Percentiles rank a stretch among this genome's conserved stretches.
phyloP scores from a whole-genome alignment of 2,329 filamentous ascomycete species.

The Colletotrichum tanaceti region DNA sequence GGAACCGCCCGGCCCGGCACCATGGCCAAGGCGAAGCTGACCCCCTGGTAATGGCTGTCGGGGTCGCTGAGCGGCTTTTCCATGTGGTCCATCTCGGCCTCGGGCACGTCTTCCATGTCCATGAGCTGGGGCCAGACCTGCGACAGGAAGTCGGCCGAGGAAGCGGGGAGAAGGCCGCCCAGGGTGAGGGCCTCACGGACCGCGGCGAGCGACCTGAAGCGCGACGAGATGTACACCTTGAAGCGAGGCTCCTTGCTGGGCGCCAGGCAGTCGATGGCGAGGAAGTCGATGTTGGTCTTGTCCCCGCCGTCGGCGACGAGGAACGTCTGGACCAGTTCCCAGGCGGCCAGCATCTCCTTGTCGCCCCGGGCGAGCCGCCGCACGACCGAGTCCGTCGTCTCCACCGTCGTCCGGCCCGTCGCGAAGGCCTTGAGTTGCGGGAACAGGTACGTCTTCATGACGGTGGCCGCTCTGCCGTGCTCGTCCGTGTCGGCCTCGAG shows the following conservation, averaged over 20 bases:
- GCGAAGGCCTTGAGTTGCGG: constrained; percentile 29
- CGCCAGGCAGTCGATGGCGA: constrained; percentile 34
- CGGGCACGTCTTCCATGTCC: constrained; percentile 12
- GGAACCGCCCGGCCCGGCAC: constrained; percentile 39
- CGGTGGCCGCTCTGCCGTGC: constrained; percentile 8
- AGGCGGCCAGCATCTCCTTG: neutral
- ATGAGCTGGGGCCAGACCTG: constrained; percentile 5
- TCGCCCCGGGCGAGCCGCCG: constrained; percentile 4
- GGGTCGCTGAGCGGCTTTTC: constrained; percentile 6
- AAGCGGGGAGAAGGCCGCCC: constrained; percentile 6
- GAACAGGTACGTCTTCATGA: constrained; percentile 31
- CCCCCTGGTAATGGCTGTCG: neutral
- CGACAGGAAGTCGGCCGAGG: constrained; percentile 3
- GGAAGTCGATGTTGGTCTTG: constrained; percentile 1
- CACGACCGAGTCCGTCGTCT: neutral
- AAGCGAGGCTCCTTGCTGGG: neutral
- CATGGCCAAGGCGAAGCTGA: constrained; percentile 41
- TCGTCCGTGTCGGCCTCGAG: constrained; percentile 14
- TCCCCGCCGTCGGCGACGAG: neutral
- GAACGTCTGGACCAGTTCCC: constrained; percentile 1
- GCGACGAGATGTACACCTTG: neutral
- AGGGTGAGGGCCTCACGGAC: constrained; percentile 5
- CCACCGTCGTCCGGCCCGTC: constrained; percentile 6
- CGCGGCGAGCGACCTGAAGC: neutral
- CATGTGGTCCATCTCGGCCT: neutral